A percentile compares a stretch with the other conserved stretches of the same genome.
phyloP scores from a whole-genome alignment of 108 stramenopile genomes.

The Fragilariopsis cylindrus region DNA sequence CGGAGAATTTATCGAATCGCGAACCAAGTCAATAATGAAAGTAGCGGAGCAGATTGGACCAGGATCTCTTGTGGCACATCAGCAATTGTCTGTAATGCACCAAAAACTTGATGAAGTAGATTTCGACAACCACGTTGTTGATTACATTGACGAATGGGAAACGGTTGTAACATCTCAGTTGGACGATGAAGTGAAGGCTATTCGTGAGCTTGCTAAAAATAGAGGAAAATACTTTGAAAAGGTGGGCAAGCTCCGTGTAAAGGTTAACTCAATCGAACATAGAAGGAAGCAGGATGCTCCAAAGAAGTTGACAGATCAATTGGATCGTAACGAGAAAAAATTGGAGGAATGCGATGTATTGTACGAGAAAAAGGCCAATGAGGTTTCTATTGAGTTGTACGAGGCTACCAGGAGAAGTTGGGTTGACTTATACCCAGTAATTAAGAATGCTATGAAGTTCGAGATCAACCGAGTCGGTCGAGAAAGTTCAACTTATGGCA shows the following conservation, averaged over 20 bases:
- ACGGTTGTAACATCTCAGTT: slow-evolving; percentile 24
- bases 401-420: slow-evolving; percentile 11
- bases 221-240: slow-evolving; percentile 33
- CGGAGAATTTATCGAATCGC: slow-evolving; percentile 7
- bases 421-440: slow-evolving; percentile 19
- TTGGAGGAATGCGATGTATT: background rate
- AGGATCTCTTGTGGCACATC: slow-evolving; percentile 7
- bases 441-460: slow-evolving; percentile 28
- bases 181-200: slow-evolving; percentile 26
- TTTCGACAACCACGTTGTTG: slow-evolving; percentile 22
- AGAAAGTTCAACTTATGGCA: slow-evolving; percentile 21
- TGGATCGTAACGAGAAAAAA: slow-evolving; percentile 18
- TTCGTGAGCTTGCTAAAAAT: slow-evolving; percentile 14
- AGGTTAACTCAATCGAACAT: slow-evolving; percentile 25
- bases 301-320: slow-evolving; percentile 1
- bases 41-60: slow-evolving; percentile 14
- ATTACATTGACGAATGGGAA: slow-evolving; percentile 39
- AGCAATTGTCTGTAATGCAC: slow-evolving; percentile 6
- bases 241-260: slow-evolving; percentile 33
- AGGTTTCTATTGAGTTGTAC: slow-evolving; percentile 1
- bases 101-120: slow-evolving; percentile 9
- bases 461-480: slow-evolving; percentile 23
- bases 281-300: slow-evolving; percentile 20
- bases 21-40: slow-evolving; percentile 7
- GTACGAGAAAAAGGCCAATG: slow-evolving; percentile 17